Evolutionary conservation across 148 eudicot species (phyloP), one percentile per base, ranked within the genome.

Genomic region (Rhododendron vialii): DNA sequence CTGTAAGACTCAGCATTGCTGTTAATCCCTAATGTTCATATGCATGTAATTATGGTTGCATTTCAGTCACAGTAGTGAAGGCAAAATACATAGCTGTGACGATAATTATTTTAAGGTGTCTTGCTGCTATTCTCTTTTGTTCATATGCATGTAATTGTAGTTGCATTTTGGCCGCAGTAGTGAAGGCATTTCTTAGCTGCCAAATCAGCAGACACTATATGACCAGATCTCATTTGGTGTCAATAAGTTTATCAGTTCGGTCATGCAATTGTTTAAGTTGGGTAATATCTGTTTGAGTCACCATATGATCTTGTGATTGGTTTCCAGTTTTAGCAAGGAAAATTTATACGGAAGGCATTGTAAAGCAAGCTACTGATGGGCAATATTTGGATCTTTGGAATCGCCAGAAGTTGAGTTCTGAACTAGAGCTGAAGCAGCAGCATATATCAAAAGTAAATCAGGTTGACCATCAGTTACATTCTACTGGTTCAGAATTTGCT

Each of bases 371-470:
- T 65, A 91, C 92, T 85, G 99, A 97, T 90, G 92, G 78, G 78
- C 93, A 90, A 87, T 97, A 93, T 88, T 91, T 91, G 95, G 96
- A 95, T 86, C 91, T 95, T 18, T 97, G 99, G 98, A 89, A 93
- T 88, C 90, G 93, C 53, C 98, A 94, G 87, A 94, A 92, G 87
- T 88, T 97, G 90, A 94, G 92, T 90, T 90, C 94, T 83, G 99
- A 97, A 93, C 92, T 97, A 55, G 95, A 95, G 88, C 82, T 94
- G 91, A 95, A 93, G 92, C 92, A 87, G 76, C 89, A 81, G 73
- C 90, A 87, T 59, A 86, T 97, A 77, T 85, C 88, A 87, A 92
- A 90, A 85, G 35, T 87, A 82, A 93, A 92, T 89, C 95, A 95
- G 98, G 99, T 95, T 63, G 85, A 75, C n/a, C 15, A 63, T 65